A percentile compares a stretch with the other conserved stretches of the same genome.
Evolutionary conservation across 164 flowering plant species (phyloP).

Genomic region (Nelumbo lutea): DNA sequence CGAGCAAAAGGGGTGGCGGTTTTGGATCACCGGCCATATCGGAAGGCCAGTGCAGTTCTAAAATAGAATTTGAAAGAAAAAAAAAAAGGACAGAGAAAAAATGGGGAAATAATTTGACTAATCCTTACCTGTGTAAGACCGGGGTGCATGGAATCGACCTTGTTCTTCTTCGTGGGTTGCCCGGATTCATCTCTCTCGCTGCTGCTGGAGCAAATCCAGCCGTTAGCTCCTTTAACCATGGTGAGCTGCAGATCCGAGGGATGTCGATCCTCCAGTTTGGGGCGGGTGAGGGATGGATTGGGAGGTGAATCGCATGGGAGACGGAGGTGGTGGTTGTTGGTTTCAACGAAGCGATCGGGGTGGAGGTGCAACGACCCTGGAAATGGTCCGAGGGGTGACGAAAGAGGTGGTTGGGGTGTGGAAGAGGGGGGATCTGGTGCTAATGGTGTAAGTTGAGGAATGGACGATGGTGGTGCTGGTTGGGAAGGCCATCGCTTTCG

Average conservation of each 20-base stretch:
- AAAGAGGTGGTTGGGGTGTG: not conserved
- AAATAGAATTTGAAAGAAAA: not conserved
- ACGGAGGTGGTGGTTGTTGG: not conserved
- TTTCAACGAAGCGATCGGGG: slow-evolving; percentile 1
- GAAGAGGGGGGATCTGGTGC: slow-evolving; percentile 12
- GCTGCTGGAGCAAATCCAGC: slow-evolving; percentile 2
- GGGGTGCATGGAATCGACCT: not conserved
- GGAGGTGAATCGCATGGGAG: not conserved
- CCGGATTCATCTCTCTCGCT: not conserved
- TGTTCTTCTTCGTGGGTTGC: too few relatives aligned
- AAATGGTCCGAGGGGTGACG: not conserved
- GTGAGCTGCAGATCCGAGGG: slow-evolving; percentile 4
- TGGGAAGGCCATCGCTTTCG: slow-evolving; percentile 15
- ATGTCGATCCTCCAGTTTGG: not conserved
- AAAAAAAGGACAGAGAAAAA: not conserved
- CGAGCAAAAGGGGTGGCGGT: too few relatives aligned
- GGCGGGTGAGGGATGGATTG: not conserved
- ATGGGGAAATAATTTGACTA: not conserved
- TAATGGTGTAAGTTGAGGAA: not conserved
- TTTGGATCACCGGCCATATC: too few relatives aligned
- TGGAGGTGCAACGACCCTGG: slow-evolving; percentile 1
- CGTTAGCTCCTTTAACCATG: not conserved
- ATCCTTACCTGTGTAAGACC: not conserved
- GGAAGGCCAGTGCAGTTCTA: too few relatives aligned
- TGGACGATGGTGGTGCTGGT: not conserved